Evolutionary conservation across 2,329 filamentous ascomycete genomes (phyloP), one percentile per base, ranked within the genome.

Genomic region (Verticillium tricorpus): DNA sequence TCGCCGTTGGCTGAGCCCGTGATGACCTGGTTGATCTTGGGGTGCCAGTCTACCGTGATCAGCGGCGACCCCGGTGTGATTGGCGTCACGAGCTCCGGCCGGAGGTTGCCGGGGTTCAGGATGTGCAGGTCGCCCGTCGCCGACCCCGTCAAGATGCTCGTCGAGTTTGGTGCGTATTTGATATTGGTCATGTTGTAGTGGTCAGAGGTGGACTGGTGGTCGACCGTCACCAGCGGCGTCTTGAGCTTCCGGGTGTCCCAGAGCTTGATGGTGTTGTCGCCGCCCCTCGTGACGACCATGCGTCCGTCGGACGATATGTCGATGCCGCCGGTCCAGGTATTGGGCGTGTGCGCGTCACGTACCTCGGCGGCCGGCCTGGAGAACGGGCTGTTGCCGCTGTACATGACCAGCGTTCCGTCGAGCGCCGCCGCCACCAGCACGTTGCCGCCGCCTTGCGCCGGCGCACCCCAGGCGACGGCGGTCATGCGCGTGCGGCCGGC

Each of bases 191-290:
- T 93, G 0, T 91, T 86, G 72, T 91, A 96, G 69, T 93, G 88
- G 62, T 89, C 87, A 1, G 92, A 94, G 15, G 91, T 96, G 1
- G 94, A 96, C 1, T 85, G 76, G 74, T 97, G 93, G 6, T 88
- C 79, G 17, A 92, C 86, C 1, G 88, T 91, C 57, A 92, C 91
- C 15, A 99, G 84, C 4, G 95, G 92, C 62, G 89, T 83, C 73
- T 95, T 98, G 81, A 99, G 96, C 71, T 97, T 98, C 62, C 95
- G 87, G 3, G 89, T 96, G 73, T 99, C 95, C 95, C 95, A 99
- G 2, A 97, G 82, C 77, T 98, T 98, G 75, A 99, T 94, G 2
- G 90, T 84, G 71, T 96, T 87, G 75, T 99, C 95, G 58, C 93
- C 94, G 61, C 95, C 95, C 67, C 93, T 84, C 1, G 93, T 97